Conservation (phyloP, 345 rosid species). For the Boechera divaricarpa region DNA sequence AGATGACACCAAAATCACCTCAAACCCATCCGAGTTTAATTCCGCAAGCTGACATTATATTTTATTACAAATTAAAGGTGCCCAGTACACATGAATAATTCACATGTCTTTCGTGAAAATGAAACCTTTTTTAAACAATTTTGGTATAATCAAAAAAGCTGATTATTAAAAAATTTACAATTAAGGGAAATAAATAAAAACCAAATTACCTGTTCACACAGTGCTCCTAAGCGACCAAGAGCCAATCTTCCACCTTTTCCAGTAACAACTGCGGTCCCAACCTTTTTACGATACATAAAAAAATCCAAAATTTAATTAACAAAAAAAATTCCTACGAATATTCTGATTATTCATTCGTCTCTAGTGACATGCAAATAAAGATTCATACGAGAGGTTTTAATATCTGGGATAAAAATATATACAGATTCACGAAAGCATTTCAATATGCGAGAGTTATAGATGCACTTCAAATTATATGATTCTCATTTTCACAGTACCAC, state of each 20-base stretch:
- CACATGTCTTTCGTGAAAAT: constrained; percentile 31
- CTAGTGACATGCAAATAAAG: constrained; percentile 39
- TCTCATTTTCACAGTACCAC: background rate
- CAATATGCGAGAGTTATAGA: background rate
- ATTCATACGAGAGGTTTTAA: constrained; percentile 5
- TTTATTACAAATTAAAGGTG: constrained; percentile 34
- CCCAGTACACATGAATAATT: constrained; percentile 1
- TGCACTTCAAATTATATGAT: constrained; percentile 3
- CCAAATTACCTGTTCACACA: constrained; percentile 81
- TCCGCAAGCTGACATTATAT: constrained; percentile 72
- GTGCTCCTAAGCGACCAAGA: constrained; percentile 90
- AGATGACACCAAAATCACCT: constrained; percentile 89
- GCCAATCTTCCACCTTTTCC: constrained; percentile 92
- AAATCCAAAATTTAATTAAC: constrained; percentile 12
- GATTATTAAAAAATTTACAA: background rate
- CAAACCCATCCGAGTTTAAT: constrained; percentile 77
- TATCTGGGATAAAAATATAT: background rate
- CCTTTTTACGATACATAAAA: constrained; percentile 46
- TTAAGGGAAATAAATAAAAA: background rate
- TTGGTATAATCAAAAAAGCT: background rate
- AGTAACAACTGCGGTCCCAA: constrained; percentile 98
- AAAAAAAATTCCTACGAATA: background rate
- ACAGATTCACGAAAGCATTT: constrained; percentile 26
- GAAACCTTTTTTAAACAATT: constrained; percentile 20
- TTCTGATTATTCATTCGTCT: background rate